A percentile compares a stretch with the other conserved stretches of the same genome.
Evolutionary conservation across 305 asterid species (phyloP).

Genomic region (Ajuga reptans): DNA sequence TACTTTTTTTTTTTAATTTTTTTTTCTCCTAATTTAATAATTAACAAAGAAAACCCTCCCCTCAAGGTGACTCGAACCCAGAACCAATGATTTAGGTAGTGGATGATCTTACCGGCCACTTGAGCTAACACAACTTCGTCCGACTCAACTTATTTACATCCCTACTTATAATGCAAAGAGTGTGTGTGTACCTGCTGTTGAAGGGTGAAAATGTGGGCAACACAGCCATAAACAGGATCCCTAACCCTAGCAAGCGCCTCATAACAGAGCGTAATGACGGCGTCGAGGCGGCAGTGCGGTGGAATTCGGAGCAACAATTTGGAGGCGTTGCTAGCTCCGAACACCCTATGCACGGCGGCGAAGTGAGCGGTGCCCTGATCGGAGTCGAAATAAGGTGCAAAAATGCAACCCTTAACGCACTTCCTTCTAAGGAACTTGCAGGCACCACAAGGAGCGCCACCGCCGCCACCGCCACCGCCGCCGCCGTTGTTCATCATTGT

Average conservation of each 20-base stretch:
- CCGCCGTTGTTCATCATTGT: conserved; percentile 10
- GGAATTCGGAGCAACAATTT: conserved; percentile 61
- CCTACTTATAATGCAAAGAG: too few relatives aligned
- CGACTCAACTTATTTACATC: too few relatives aligned
- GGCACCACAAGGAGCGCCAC: conserved; percentile 78
- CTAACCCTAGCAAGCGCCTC: conserved; percentile 84
- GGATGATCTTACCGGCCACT: too few relatives aligned
- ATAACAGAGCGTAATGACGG: conserved; percentile 72
- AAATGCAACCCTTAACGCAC: conserved; percentile 63
- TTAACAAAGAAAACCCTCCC: too few relatives aligned
- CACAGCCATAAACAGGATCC: conserved; percentile 92
- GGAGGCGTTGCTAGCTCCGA: conserved; percentile 90
- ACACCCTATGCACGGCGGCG: conserved; percentile 89
- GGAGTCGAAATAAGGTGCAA: conserved; percentile 80
- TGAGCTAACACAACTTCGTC: too few relatives aligned
- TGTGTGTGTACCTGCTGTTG: conserved; percentile 58
- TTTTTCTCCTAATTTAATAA: too few relatives aligned
- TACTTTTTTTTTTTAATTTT: too few relatives aligned
- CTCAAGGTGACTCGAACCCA: too few relatives aligned
- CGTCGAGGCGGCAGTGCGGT: conserved; percentile 67
- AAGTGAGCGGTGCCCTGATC: conserved; percentile 79
- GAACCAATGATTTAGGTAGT: too few relatives aligned
- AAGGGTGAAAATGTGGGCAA: conserved; percentile 66
- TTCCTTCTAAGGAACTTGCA: conserved; percentile 87
- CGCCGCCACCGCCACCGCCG: conserved; percentile 10